These are phyloP conservation scores for Polyporus tsugae DNA, from an alignment of 1,284 basidiomycete genomes.

Conservation along the genomic window DNA sequence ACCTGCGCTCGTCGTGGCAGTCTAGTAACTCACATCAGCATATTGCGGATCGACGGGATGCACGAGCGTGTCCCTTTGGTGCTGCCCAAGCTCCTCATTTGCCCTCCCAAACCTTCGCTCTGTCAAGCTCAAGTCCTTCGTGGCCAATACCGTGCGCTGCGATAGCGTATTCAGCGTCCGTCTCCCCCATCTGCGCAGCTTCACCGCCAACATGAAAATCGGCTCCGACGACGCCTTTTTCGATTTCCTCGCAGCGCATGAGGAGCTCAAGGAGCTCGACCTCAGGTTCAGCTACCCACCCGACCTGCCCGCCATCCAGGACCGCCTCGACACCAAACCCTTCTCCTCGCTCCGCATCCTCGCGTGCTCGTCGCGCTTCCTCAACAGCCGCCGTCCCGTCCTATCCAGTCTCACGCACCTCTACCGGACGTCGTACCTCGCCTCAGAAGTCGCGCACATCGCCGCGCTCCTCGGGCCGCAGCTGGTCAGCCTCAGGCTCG, in stretches of 20 bases:
- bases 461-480: not conserved
- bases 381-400: not conserved
- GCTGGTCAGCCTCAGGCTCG: not conserved
- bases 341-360: not conserved
- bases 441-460: slow-evolving; percentile 2
- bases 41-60: not conserved
- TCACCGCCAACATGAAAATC: not conserved
- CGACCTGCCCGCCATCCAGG: not conserved
- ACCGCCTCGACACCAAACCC: not conserved
- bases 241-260: not conserved
- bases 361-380: slow-evolving; percentile 2
- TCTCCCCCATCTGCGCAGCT: not conserved
- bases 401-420: not conserved
- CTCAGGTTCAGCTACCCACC: not conserved
- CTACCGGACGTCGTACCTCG: not conserved
- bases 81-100: not conserved
- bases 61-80: not conserved
- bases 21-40: not conserved
- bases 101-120: not conserved
- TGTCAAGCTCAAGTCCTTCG: not conserved
- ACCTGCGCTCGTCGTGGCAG: not conserved
- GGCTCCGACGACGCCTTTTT: not conserved
- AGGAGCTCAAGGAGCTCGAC: not conserved
- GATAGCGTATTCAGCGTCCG: not conserved
- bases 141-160: not conserved